These are phyloP conservation scores for Aegilops speltoides DNA, from an alignment of 176 grass and related monocot species.

Conservation along the genomic window DNA sequence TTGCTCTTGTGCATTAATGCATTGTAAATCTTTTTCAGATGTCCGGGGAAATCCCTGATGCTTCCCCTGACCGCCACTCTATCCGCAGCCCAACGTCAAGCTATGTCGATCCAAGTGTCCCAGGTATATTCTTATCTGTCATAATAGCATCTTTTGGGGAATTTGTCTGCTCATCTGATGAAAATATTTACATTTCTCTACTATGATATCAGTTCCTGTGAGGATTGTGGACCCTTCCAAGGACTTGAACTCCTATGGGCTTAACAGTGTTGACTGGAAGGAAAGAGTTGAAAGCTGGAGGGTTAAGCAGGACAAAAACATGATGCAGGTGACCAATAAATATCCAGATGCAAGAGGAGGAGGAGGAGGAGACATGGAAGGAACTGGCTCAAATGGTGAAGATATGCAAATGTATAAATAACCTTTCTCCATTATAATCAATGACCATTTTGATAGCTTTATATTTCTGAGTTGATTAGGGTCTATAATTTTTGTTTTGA, in stretches of 20 bases:
- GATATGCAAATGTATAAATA: constrained; percentile 85
- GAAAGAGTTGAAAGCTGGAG: constrained; percentile 99
- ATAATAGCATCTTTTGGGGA: constrained; percentile 9
- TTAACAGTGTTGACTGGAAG: constrained; percentile 94
- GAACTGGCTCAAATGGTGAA: constrained; percentile 96
- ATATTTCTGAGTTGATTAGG: not conserved
- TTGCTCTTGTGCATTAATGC: constrained; percentile 5
- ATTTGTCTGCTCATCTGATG: not conserved
- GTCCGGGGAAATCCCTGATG: constrained; percentile 92
- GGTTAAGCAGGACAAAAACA: constrained; percentile 93
- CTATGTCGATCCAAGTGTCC: constrained; percentile 94
- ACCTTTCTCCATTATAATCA: constrained; percentile 11
- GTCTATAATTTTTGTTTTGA: not conserved
- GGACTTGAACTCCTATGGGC: constrained; percentile 98
- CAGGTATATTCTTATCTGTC: constrained; percentile 57
- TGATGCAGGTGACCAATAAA: constrained; percentile 86
- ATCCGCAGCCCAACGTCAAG: constrained; percentile 91
- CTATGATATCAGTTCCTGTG: constrained; percentile 84
- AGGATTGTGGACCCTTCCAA: constrained; percentile 98
- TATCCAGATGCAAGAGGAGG: constrained; percentile 86
- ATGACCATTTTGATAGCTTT: not conserved
- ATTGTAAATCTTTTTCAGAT: constrained; percentile 41
- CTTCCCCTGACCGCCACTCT: constrained; percentile 94
- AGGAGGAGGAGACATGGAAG: constrained; percentile 87
- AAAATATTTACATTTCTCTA: constrained; percentile 30